These are phyloP conservation scores for Coriolopsis trogii DNA, from an alignment of 1,284 basidiomycete species.

Conservation along the genomic window DNA sequence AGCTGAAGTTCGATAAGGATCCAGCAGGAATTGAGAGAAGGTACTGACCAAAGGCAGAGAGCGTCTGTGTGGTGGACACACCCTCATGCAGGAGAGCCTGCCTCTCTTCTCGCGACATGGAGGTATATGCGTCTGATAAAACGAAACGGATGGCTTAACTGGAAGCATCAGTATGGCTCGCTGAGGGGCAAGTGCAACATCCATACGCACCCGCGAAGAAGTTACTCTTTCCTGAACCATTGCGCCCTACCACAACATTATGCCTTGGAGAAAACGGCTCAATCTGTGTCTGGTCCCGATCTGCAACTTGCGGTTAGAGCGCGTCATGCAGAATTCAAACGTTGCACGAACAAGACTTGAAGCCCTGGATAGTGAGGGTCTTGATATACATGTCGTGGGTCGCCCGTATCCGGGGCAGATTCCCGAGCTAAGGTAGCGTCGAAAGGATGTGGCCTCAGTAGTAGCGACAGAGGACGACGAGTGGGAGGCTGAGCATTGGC, in stretches of 20 bases:
- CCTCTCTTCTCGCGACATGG: constrained; percentile 92
- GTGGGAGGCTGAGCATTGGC: not conserved
- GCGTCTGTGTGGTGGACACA: constrained; percentile 83
- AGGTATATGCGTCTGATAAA: constrained; percentile 95
- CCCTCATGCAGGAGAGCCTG: constrained; percentile 94
- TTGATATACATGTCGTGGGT: constrained; percentile 86
- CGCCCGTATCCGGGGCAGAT: no score
- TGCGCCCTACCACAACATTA: constrained; percentile 93
- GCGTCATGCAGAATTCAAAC: not conserved
- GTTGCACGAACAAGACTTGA: constrained; percentile 85
- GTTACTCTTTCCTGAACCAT: constrained; percentile 96
- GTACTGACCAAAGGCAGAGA: constrained; percentile 86
- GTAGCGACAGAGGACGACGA: not conserved
- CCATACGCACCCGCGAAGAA: constrained; percentile 82
- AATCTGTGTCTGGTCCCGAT: constrained; percentile 83
- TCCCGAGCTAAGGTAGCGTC: not conserved
- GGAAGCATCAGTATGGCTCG: not conserved
- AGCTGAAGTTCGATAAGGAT: no score
- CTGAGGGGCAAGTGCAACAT: not conserved
- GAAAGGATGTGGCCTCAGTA: not conserved
- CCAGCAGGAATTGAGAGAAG: not conserved
- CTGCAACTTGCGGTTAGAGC: constrained; percentile 36
- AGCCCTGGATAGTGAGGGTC: constrained; percentile 93
- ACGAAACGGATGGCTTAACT: constrained; percentile 93
- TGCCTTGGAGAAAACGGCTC: constrained; percentile 84